Base-by-base conservation (phyloP, 1,284 basidiomycete species). In the Cerioporus squamosus region DNA sequence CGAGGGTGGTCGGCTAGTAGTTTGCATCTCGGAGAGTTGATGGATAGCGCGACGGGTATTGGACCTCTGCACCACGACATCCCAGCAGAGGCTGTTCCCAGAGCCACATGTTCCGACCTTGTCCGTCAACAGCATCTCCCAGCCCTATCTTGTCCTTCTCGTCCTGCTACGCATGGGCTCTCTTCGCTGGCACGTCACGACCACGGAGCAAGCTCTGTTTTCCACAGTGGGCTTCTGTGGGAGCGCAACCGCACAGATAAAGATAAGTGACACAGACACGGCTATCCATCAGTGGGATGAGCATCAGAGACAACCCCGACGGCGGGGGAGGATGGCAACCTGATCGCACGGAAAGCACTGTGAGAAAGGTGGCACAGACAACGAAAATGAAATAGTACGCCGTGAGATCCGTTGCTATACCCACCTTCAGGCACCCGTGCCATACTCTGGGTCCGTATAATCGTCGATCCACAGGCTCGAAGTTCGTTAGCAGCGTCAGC, bases 11-110 rank as follows among this genome's bases (percentile, higher is more conserved):
- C 57, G 57, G 56, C 53, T 52, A 45, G 12, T 48, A 45, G 23
- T 47, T 44, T 44, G 44, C 51, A 62, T 59, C 60, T 56, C 38
- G 47, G 33, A 20, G 36, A 43, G 31, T 40, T 62, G 61, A 62
- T 62, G 48, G 40, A 44, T 29, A 40, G 39, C 8, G 20, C 15
- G 18, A 6, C 42, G 20, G 53, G 49, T 24, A 62, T 62, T 62
- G 61, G 61, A 17, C 46, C 45, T 56, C 46, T n/a, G 33, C 48
- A 42, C 23, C 18, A 39, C 48, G 48, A 29, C 47, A 62, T 62
- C 51, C 45, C 45, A 33, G 44, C 57, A 53, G 47, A 42, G 54
- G 51, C 56, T 52, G 44, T 57, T 54, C 48, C 18, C 50, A 45
- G 10, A 36, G 12, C 3, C 33, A 36, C 12, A 15, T 36, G 33